Percentiles rank a stretch among this genome's conserved stretches.
phyloP scores from a whole-genome alignment of 2,329 filamentous ascomycete species.

The Fusarium graminum region DNA sequence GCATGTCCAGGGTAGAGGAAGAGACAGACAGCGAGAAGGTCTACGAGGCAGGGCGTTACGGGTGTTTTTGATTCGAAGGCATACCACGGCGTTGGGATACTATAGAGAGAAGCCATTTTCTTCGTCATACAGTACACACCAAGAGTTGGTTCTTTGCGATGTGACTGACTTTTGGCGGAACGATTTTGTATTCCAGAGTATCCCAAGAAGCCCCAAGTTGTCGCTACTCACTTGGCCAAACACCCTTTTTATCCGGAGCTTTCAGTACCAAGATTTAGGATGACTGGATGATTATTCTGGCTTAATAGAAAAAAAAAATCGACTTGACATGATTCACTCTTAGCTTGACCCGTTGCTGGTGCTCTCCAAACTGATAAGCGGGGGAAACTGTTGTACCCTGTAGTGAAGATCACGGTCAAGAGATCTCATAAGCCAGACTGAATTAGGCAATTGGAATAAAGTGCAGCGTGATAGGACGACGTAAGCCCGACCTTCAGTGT shows the following conservation, averaged over 20 bases:
- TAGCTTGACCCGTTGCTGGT: not conserved
- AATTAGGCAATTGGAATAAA: constrained; percentile 31
- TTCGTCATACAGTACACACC: constrained; percentile 37
- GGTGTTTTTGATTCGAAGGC: constrained; percentile 46
- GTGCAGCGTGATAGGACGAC: constrained; percentile 33
- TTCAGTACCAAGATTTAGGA: constrained; percentile 1
- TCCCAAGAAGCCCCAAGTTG: constrained; percentile 12
- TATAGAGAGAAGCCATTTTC: constrained; percentile 41
- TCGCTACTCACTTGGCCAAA: constrained; percentile 10
- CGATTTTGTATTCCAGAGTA: constrained; percentile 22
- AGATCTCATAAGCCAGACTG: constrained; percentile 13
- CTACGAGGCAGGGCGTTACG: constrained; percentile 42
- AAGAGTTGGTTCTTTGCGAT: constrained; percentile 25
- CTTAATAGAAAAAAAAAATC: not conserved
- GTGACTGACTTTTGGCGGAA: constrained; percentile 33
- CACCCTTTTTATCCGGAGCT: constrained; percentile 6
- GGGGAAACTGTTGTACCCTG: constrained; percentile 1
- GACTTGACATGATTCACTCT: not conserved
- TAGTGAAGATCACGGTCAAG: constrained; percentile 20
- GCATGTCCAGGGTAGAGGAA: constrained; percentile 14
- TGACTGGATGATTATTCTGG: constrained; percentile 8
- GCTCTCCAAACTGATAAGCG: not conserved
- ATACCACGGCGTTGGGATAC: constrained; percentile 46
- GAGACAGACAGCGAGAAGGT: constrained; percentile 19
- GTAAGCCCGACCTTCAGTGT: constrained; percentile 16